Base-by-base conservation (phyloP, 805 yeast species). In the Yamadazyma scolyti region DNA sequence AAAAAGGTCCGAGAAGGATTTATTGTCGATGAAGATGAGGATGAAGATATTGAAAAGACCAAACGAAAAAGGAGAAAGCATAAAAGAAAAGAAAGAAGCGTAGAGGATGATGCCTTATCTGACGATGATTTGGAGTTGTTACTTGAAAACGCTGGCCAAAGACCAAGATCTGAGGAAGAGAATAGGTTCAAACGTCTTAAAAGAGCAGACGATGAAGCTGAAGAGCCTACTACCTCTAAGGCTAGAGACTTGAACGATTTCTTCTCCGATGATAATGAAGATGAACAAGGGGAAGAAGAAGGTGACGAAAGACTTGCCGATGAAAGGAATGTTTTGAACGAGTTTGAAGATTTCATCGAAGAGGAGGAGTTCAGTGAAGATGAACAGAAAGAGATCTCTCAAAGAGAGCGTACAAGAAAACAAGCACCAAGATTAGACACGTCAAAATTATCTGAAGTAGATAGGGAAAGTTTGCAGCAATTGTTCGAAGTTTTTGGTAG, bases 321-420 rank as follows among this genome's bases (percentile, higher is more conserved):
- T n/a, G 58, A 59, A 13, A 50, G 60, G 16, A 65, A 65, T 49
- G 64, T 56, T 25, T 58, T 77, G 43, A 95, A 88, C 52, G 97
- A 93, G 57, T 78, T 90, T 47, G 98, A 88, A 54, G 98, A 89
- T 53, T 93, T 93, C 61, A 93, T 93, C 46, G 98, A 90, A 59
- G 97, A 90, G 39, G 98, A 93, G 58, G 97, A 89, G 55, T 82
- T 83, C 50, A 85, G 94, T 6, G 95, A 88, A 50, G 88, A 81
- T 40, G 82, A 76, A 35, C 62, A 54, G 12, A 54, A 56, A 26
- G 57, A 51, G 25, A 50, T 50, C 34, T 54, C 50, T 4, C 47
- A 46, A 23, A 30, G 40, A 30, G 59, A 60, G 32, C 50, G 64
- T 16, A 59, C 58, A 42, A 50, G 54, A 29, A 50, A 50, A 37